phyloP scores from a whole-genome alignment of 345 rosid genomes.

The Bruguiera sexangula region DNA sequence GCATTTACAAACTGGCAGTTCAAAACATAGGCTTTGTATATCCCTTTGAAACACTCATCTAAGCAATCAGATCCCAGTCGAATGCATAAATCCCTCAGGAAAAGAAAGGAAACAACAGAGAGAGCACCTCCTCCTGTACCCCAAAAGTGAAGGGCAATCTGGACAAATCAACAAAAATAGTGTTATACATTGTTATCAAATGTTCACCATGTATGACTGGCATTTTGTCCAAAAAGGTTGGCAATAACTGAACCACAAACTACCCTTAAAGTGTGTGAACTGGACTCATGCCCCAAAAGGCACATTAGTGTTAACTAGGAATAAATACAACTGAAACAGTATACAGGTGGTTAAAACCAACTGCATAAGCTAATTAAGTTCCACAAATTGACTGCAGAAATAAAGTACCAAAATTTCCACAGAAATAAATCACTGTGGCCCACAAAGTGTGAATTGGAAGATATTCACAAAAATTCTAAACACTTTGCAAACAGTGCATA shows the following conservation, averaged over 20 bases:
- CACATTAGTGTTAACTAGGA: background rate
- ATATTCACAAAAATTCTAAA: background rate
- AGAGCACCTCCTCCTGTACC: constrained; percentile 88
- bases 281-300: background rate
- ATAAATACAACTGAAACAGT: background rate
- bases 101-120: constrained; percentile 76
- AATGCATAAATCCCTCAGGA: constrained; percentile 77
- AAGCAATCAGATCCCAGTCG: constrained; percentile 73
- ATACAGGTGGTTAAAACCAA: background rate
- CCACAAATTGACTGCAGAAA: background rate
- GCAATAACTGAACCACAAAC: background rate
- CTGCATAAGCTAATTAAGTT: background rate
- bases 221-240: background rate
- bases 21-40: constrained; percentile 86
- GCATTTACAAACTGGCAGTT: constrained; percentile 88
- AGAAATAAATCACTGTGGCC: background rate
- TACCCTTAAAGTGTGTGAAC: background rate
- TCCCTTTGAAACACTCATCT: constrained; percentile 87
- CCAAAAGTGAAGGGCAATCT: constrained; percentile 96
- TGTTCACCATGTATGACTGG: background rate
- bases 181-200: background rate
- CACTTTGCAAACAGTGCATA: constrained; percentile 6
- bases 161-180: constrained; percentile 12
- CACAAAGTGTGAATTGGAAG: background rate
- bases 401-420: background rate